Percentiles rank a stretch among this genome's conserved stretches.
Conservation (phyloP, 2,329 filamentous ascomycete species). For the Chaetomium strumarium region DNA sequence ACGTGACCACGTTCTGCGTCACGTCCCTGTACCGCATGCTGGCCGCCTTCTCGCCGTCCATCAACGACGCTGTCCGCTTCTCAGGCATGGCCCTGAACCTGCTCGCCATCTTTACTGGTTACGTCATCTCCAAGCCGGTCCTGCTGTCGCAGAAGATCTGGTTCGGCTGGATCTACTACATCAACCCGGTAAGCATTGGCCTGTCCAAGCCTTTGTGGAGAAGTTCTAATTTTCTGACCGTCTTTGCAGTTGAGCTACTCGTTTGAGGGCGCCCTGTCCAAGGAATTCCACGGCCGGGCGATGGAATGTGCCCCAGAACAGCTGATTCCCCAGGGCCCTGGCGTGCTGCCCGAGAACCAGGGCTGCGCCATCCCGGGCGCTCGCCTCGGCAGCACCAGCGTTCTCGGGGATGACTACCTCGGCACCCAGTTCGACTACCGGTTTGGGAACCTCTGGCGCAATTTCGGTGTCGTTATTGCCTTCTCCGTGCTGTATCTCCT, state of each 20-base stretch:
- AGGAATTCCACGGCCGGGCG: conserved; percentile 47
- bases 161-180: conserved; percentile 62
- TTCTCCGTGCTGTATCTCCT: conserved; percentile 69
- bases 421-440: conserved; percentile 47
- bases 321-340: conserved; percentile 42
- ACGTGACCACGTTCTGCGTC: conserved; percentile 51
- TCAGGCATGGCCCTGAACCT: conserved; percentile 52
- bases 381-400: conserved; percentile 38
- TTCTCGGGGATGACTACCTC: conserved; percentile 54
- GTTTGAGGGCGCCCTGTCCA: conserved; percentile 55
- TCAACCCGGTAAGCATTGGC: conserved; percentile 47
- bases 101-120: conserved; percentile 63
- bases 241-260: conserved; percentile 48
- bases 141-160: conserved; percentile 58
- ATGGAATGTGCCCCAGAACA: conserved; percentile 43
- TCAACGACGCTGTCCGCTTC: conserved; percentile 58
- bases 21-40: conserved; percentile 55
- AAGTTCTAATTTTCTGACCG: neutral
- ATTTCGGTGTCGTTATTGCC: conserved; percentile 71
- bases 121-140: conserved; percentile 52
- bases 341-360: conserved; percentile 38
- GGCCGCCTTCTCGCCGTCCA: conserved; percentile 51
- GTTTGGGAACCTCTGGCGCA: conserved; percentile 60
- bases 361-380: conserved; percentile 53
- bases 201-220: neutral